Base-by-base conservation (phyloP, 768 basidiomycete genomes). In the Tephrocybe sp. region DNA sequence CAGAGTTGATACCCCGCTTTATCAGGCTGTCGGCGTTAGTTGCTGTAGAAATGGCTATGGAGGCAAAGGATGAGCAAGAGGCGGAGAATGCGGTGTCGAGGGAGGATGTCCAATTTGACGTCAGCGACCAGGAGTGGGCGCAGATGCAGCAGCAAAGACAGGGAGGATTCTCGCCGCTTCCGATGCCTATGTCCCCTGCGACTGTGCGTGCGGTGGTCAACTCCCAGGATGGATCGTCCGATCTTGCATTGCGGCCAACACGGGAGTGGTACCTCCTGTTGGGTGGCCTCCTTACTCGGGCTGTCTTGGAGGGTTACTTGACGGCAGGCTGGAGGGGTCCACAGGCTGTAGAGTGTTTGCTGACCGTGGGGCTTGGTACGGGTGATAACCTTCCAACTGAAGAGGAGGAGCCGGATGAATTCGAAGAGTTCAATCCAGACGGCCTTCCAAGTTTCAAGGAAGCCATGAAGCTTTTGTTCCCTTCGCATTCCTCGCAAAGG, bases 181-280 rank as follows among this genome's bases (percentile, higher is more conserved):
- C 60, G 15, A 38, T 41, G 10, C 58, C 57, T 3, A 39, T 58
- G 20, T 56, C 63, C 17, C 43, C 60, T 15, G 44, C 39, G n/a
- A 54, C 52, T n/a, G 38, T 50, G 24, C 47, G 54, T 28, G 39
- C 57, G 26, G 23, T 15, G 20, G n/a, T 40, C 2, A 53, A 48
- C 36, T 32, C 55, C 30, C 68, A 65, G 34, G 65, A 65, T 4
- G 63, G 71, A 52, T 66, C 71, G 58, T 76, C 75, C 38, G 73
- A 72, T 4, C 61, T 68, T n/a, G 84, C 86, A 0, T 65, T 89
- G 28, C 73, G 76, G 2, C 91, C 91, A 0, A 85, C 89, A 23
- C 70, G 79, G 21, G 83, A 84, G 56, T 94, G 92, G 92, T 94
- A 92, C 66, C 76, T 86, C 68, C 75, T 95, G 11, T 74, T 93